Evolutionary conservation across 176 grass and related monocot genomes (phyloP).

Genomic region (Pontederia paniculata): DNA sequence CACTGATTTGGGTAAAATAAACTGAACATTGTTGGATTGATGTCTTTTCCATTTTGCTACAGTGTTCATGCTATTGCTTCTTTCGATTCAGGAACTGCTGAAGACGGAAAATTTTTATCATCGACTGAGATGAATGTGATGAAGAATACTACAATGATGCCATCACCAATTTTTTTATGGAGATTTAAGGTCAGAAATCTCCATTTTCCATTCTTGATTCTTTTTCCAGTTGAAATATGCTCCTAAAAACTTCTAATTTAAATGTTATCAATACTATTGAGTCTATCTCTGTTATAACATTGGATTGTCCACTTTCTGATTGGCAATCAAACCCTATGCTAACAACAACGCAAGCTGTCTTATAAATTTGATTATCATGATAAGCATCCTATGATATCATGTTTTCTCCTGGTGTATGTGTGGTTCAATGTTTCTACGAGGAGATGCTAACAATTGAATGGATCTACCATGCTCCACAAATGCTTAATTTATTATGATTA

Average conservation of each 20-base stretch:
- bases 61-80: conserved; percentile 15
- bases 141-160: conserved; percentile 65
- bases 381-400: too few relatives aligned
- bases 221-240: background rate
- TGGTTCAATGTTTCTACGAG: too few relatives aligned
- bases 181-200: conserved; percentile 53
- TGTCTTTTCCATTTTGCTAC: background rate
- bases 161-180: conserved; percentile 86
- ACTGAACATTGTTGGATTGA: background rate
- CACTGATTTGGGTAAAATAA: conserved; percentile 1
- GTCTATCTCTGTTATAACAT: too few relatives aligned
- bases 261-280: background rate
- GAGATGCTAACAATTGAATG: too few relatives aligned
- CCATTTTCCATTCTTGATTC: background rate
- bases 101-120: conserved; percentile 8
- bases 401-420: too few relatives aligned
- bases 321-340: too few relatives aligned
- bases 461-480: too few relatives aligned
- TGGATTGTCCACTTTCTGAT: too few relatives aligned
- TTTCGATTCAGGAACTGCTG: conserved; percentile 1
- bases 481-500: too few relatives aligned
- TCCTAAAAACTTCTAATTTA: conserved; percentile 5
- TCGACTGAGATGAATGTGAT: conserved; percentile 33
- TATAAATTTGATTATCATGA: too few relatives aligned
- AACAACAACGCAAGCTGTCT: too few relatives aligned